Evolutionary conservation across 768 basidiomycete genomes (phyloP), one percentile per base, ranked within the genome.

Genomic region (Trametes cinnabarina): DNA sequence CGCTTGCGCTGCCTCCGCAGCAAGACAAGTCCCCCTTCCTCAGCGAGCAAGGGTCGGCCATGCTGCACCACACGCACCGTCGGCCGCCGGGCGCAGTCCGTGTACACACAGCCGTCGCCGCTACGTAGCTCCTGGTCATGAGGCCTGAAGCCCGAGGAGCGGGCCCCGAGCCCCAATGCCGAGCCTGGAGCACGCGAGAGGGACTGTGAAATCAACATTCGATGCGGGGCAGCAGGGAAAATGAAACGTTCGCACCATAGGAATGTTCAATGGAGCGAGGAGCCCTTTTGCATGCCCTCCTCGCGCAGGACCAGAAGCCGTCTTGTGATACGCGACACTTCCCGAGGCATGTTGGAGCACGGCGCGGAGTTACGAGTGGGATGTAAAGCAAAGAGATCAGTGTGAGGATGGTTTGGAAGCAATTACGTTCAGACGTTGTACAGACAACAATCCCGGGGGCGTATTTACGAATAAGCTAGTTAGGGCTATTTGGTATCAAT

Each of bases 401-500:
- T n/a, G n/a, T n/a, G n/a, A n/a, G n/a, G 11, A 26, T 2, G 41
- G 11, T 22, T n/a, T 3, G 10, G 15, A 37, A 14, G 51, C 10
- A 30, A 46, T 47, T 40, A 55, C 23, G 35, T 39, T 28, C 39
- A 47, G 46, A 47, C 54, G 46, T 55, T 47, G 46, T 55, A 55
- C 54, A 55, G 39, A 55, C 54, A 55, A 55, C 54, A 55, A 30
- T 12, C 54, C 54, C 54, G 46, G 25, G 44, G 41, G 43, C 12
- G 46, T 55, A 55, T 47, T 35, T 55, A 55, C 54, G 40, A 5
- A 30, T 47, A 41, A 20, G 48, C 44, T 44, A 46, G 15, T 8
- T 26, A 46, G 20, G 50, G 42, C 40, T 51, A 42, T 34, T 40
- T n/a, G 25, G n/a, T 41, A 51, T 28, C 50, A 10, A 40, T 40